A percentile compares a stretch with the other conserved stretches of the same genome.
phyloP scores from a whole-genome alignment of 768 basidiomycete genomes.

The Trametes cubensis region DNA sequence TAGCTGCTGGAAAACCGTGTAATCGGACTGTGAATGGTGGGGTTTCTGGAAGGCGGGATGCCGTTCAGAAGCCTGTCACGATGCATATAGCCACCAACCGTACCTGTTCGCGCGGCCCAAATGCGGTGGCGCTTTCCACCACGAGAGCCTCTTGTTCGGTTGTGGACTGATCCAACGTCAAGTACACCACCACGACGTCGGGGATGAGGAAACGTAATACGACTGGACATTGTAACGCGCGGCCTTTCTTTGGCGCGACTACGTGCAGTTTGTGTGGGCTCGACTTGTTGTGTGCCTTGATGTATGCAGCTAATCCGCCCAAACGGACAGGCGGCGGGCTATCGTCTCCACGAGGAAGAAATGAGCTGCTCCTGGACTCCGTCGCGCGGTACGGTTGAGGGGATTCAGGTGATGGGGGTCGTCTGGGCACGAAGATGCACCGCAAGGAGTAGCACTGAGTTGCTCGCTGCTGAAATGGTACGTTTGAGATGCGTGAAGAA shows the following conservation, averaged over 20 bases:
- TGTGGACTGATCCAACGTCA: constrained; percentile 43
- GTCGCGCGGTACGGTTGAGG: constrained; percentile 58
- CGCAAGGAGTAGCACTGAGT: not conserved
- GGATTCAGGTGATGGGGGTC: constrained; percentile 58
- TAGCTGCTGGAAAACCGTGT: constrained; percentile 61
- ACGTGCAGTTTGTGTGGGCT: constrained; percentile 52
- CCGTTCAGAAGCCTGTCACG: constrained; percentile 1
- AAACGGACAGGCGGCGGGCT: constrained; percentile 43
- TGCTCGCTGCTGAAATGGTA: not conserved
- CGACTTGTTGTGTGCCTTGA: constrained; percentile 57
- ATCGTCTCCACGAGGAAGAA: constrained; percentile 47
- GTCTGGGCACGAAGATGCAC: constrained; percentile 34
- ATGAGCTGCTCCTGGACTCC: constrained; percentile 41
- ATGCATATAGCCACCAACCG: constrained; percentile 17
- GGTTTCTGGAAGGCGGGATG: constrained; percentile 48
- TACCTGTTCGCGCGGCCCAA: constrained; percentile 76
- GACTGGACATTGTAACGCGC: constrained; percentile 34
- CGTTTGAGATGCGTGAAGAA: constrained; percentile 14
- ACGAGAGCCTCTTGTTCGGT: constrained; percentile 39
- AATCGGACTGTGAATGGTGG: constrained; percentile 72
- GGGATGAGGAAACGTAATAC: constrained; percentile 61
- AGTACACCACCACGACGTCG: constrained; percentile 68
- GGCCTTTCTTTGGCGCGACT: constrained; percentile 46
- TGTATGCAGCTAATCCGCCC: constrained; percentile 53
- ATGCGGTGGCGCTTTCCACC: constrained; percentile 67